Evolutionary conservation across 495 filamentous ascomycete species (phyloP).

Genomic region (Delitschia confertaspora): DNA sequence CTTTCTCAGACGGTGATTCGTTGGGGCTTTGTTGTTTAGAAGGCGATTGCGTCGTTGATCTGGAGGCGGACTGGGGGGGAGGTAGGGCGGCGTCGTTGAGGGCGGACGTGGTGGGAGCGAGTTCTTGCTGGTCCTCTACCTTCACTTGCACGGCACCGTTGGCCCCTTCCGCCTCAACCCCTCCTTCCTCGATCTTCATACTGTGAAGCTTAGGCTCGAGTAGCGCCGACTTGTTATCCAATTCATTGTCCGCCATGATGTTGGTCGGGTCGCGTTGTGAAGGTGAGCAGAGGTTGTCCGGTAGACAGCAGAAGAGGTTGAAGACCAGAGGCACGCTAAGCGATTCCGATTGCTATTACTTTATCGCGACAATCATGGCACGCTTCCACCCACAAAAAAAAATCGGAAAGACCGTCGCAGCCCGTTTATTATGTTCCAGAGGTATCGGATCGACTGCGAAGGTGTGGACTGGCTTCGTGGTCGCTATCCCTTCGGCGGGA

Average conservation of each 20-base stretch:
- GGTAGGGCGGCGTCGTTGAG: conserved; percentile 22
- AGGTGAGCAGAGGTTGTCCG: conserved; percentile 4
- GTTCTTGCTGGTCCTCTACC: conserved; percentile 7
- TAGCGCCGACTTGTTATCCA: conserved; percentile 23
- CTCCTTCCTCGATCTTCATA: conserved; percentile 32
- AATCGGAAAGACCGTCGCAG: not conserved
- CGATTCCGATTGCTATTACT: conserved; percentile 26
- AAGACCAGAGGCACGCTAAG: conserved; percentile 23
- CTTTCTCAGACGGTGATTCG: conserved; percentile 35
- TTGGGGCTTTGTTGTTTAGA: conserved; percentile 33
- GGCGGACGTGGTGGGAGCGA: conserved; percentile 19
- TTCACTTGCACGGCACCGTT: conserved; percentile 8
- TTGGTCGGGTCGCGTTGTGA: conserved; percentile 5
- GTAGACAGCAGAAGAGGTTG: conserved; percentile 12
- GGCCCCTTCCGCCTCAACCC: conserved; percentile 15
- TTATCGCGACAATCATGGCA: conserved; percentile 20
- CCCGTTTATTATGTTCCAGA: not conserved
- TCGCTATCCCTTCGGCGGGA: not conserved
- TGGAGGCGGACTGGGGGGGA: conserved; percentile 23
- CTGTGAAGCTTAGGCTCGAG: conserved; percentile 32
- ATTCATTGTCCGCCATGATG: conserved; percentile 32
- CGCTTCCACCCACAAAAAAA: conserved; percentile 1
- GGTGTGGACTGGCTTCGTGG: not conserved
- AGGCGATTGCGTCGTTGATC: conserved; percentile 36
- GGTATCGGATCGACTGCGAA: not conserved